phyloP scores from a whole-genome alignment of 148 eudicot species.

The Linanthus parryae region DNA sequence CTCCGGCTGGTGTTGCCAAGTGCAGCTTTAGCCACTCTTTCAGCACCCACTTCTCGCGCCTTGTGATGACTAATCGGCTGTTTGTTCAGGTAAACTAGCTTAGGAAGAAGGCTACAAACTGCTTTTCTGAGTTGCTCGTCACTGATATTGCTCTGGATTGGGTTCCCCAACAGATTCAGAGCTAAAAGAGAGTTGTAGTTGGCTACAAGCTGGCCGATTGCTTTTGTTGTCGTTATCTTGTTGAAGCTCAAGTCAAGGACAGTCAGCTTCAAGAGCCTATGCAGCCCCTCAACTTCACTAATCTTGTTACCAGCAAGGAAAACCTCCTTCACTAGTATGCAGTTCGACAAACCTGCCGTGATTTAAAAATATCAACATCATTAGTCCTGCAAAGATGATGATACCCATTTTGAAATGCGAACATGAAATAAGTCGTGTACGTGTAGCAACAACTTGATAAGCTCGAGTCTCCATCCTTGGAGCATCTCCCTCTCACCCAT shows the following conservation, averaged over 20 bases:
- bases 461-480: background rate
- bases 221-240: slow-evolving; percentile 79
- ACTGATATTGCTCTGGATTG: slow-evolving; percentile 57
- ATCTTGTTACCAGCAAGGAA: slow-evolving; percentile 86
- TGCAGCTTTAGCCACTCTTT: slow-evolving; percentile 64
- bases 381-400: background rate
- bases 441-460: background rate
- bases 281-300: slow-evolving; percentile 86
- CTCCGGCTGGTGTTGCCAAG: slow-evolving; percentile 35
- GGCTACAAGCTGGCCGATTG: slow-evolving; percentile 83
- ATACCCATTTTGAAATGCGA: background rate
- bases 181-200: slow-evolving; percentile 78
- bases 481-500: background rate
- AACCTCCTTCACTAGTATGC: slow-evolving; percentile 76
- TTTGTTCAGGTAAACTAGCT: slow-evolving; percentile 79
- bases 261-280: slow-evolving; percentile 69
- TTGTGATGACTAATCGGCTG: slow-evolving; percentile 83
- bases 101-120: slow-evolving; percentile 73
- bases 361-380: slow-evolving; percentile 4
- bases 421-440: background rate
- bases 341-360: slow-evolving; percentile 66
- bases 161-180: slow-evolving; percentile 72
- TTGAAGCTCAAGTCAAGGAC: slow-evolving; percentile 88
- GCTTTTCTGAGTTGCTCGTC: slow-evolving; percentile 81
- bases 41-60: slow-evolving; percentile 64